A percentile compares a stretch with the other conserved stretches of the same genome.
phyloP scores from a whole-genome alignment of 2,329 filamentous ascomycete species.

The Triangularia verruculosa region DNA sequence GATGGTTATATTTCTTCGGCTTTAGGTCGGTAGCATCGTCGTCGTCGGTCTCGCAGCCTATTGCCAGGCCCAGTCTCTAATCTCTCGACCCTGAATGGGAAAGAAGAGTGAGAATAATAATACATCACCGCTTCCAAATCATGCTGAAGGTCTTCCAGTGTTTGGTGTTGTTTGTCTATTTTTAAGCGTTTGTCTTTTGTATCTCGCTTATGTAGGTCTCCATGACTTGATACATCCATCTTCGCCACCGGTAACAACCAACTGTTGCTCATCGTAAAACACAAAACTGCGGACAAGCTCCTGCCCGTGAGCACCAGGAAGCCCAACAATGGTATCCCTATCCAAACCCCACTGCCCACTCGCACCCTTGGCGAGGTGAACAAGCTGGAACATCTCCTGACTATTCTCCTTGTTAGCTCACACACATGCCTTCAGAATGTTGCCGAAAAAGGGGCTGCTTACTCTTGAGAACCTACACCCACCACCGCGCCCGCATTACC shows the following conservation, averaged over 20 bases:
- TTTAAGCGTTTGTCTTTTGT: conserved; percentile 4
- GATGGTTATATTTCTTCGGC: conserved; percentile 13
- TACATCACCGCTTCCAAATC: conserved; percentile 1
- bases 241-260: conserved; percentile 58
- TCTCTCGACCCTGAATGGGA: neutral
- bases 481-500: conserved; percentile 58
- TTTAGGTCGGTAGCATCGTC: conserved; percentile 16
- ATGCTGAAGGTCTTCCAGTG: neutral
- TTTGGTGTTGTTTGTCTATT: neutral
- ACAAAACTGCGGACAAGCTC: conserved; percentile 64
- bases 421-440: neutral
- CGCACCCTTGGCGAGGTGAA: conserved; percentile 54
- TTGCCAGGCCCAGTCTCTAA: conserved; percentile 22
- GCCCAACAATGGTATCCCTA: conserved; percentile 52
- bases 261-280: conserved; percentile 58
- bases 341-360: conserved; percentile 59
- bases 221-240: conserved; percentile 58
- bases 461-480: conserved; percentile 67
- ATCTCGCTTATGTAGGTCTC: conserved; percentile 41
- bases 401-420: conserved; percentile 34
- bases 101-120: neutral
- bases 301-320: conserved; percentile 60
- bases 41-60: conserved; percentile 1
- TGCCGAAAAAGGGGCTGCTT: conserved; percentile 36
- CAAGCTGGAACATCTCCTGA: conserved; percentile 56